Conservation (phyloP, 495 filamentous ascomycete genomes). For the Neurospora sp. region DNA sequence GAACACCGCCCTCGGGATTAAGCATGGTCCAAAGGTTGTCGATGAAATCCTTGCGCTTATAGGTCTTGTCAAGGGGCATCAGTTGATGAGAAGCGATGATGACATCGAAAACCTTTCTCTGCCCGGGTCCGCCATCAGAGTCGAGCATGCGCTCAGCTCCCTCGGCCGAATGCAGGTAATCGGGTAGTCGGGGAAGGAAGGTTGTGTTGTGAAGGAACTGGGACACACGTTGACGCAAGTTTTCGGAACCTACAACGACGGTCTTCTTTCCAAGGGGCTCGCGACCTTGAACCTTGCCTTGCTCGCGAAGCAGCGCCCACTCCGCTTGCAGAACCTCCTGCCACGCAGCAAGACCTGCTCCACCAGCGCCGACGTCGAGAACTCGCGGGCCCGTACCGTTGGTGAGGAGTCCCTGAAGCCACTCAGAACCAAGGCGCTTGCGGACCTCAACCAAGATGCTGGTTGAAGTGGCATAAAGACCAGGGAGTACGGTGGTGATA, state of each 20-base stretch:
- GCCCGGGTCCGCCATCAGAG: conserved; percentile 27
- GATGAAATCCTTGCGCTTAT: conserved; percentile 62
- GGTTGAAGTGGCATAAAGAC: conserved; percentile 63
- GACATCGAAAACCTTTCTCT: conserved; percentile 74
- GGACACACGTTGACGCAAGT: conserved; percentile 65
- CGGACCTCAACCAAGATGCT: conserved; percentile 74
- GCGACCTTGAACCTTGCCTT: conserved; percentile 23
- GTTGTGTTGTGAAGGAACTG: conserved; percentile 76
- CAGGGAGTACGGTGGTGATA: conserved; percentile 68
- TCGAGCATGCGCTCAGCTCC: conserved; percentile 33
- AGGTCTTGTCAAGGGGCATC: conserved; percentile 59
- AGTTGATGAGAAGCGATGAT: conserved; percentile 82
- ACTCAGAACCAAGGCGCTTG: conserved; percentile 70
- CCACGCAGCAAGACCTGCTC: conserved; percentile 79
- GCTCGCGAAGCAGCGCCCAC: conserved; percentile 55
- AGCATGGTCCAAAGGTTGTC: conserved; percentile 85
- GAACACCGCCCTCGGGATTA: conserved; percentile 72
- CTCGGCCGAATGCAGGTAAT: conserved; percentile 57
- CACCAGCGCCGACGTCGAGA: conserved; percentile 77
- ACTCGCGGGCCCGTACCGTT: conserved; percentile 60
- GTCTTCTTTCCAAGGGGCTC: conserved; percentile 40
- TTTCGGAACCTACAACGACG: conserved; percentile 38
- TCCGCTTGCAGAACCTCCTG: conserved; percentile 71
- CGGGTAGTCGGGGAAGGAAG: conserved; percentile 87
- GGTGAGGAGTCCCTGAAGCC: conserved; percentile 59